These are phyloP conservation scores for Purshia tridentata DNA, from an alignment of 306 rosid genomes.

Conservation along the genomic window DNA sequence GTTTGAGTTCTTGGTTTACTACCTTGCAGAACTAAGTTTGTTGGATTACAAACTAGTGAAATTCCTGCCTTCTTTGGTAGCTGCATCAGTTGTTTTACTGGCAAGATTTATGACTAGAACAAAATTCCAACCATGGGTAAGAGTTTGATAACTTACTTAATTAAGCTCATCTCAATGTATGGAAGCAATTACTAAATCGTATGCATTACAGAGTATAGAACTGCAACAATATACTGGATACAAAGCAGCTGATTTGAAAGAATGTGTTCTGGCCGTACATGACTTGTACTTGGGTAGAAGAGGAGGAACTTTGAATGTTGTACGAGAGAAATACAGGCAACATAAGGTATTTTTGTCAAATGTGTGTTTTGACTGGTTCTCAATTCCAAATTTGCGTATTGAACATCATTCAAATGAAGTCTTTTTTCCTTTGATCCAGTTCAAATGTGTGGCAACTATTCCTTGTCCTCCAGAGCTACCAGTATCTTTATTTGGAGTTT, in stretches of 20 bases:
- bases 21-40: conserved; percentile 83
- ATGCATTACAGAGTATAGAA: conserved; percentile 43
- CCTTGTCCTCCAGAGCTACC: conserved; percentile 78
- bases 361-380: neutral
- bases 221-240: conserved; percentile 55
- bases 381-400: neutral
- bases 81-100: conserved; percentile 70
- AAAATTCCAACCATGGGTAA: conserved; percentile 80
- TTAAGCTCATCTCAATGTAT: neutral
- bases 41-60: conserved; percentile 77
- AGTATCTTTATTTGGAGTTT: conserved; percentile 48
- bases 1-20: conserved; percentile 64
- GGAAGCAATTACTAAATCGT: conserved; percentile 9
- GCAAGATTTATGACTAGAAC: conserved; percentile 59
- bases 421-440: conserved; percentile 43
- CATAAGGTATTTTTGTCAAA: conserved; percentile 54
- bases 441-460: conserved; percentile 62
- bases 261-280: conserved; percentile 58
- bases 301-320: conserved; percentile 59
- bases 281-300: conserved; percentile 75
- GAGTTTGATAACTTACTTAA: neutral
- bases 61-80: conserved; percentile 83
- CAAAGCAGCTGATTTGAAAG: conserved; percentile 60
- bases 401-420: conserved; percentile 19
- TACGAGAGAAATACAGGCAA: conserved; percentile 81